Evolutionary conservation across 768 basidiomycete species (phyloP).

Genomic region (Psilocybe azurescens): DNA sequence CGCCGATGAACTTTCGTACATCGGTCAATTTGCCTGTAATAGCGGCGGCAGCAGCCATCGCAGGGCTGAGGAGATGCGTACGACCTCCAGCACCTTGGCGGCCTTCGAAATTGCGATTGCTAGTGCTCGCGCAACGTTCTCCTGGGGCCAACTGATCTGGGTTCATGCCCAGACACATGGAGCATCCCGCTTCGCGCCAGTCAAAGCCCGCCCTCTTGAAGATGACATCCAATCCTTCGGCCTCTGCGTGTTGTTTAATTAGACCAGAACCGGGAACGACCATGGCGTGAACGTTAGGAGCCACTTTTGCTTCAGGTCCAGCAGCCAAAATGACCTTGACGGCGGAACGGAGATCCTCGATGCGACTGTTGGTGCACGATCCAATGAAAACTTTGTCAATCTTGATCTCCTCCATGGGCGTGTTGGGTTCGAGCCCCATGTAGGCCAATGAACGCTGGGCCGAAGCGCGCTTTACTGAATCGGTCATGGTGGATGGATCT

Average conservation of each 20-base stretch:
- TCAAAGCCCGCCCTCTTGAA: conserved; percentile 94
- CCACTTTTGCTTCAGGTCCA: conserved; percentile 75
- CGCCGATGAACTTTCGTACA: conserved; percentile 75
- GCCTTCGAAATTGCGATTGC: conserved; percentile 94
- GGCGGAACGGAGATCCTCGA: conserved; percentile 90
- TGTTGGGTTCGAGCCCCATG: conserved; percentile 85
- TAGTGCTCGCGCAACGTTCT: conserved; percentile 88
- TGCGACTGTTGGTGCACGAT: conserved; percentile 93
- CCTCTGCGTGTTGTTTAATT: conserved; percentile 90
- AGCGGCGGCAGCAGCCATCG: conserved; percentile 93
- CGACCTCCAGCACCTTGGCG: conserved; percentile 88
- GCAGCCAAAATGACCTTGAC: conserved; percentile 78
- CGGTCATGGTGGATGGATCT: conserved; percentile 69
- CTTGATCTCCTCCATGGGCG: conserved; percentile 76
- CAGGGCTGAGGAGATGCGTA: conserved; percentile 88
- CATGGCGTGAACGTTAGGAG: conserved; percentile 82
- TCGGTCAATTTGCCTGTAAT: conserved; percentile 86
- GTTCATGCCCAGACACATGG: conserved; percentile 97
- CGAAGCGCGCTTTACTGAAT: conserved; percentile 68
- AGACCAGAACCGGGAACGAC: conserved; percentile 91
- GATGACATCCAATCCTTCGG: conserved; percentile 83
- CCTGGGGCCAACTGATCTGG: conserved; percentile 87
- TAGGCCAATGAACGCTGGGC: conserved; percentile 81
- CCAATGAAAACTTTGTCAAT: conserved; percentile 94
- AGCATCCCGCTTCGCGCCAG: conserved; percentile 95